Evolutionary conservation across 345 rosid species (phyloP).

Genomic region (Citrus australasica): DNA sequence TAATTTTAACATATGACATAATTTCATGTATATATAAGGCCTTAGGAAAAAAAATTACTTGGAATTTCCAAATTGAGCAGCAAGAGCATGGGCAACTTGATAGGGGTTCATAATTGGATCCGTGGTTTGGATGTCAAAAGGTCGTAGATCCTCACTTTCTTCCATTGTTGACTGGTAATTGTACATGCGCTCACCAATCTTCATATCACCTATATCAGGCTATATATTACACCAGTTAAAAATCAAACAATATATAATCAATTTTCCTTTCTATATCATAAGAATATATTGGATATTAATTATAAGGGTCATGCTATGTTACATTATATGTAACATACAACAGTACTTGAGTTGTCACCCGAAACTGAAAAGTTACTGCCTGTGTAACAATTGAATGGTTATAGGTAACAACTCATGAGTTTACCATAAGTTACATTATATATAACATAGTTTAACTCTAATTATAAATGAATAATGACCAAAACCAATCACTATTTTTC

Average conservation of each 20-base stretch:
- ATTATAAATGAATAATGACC: too few species aligned
- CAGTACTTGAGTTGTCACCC: too few species aligned
- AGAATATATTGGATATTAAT: too few species aligned
- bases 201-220: background rate
- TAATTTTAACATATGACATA: background rate
- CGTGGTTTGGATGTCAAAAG: background rate
- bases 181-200: background rate
- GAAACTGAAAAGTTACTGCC: too few species aligned
- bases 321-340: too few species aligned
- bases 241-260: background rate
- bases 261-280: background rate
- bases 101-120: background rate
- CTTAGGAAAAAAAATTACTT: background rate
- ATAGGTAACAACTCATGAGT: too few species aligned
- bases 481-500: too few species aligned
- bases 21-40: background rate
- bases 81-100: background rate
- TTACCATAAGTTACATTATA: too few species aligned
- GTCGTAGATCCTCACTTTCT: background rate
- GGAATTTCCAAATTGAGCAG: background rate
- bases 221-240: background rate
- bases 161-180: slow-evolving; percentile 2
- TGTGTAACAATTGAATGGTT: too few species aligned
- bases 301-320: too few species aligned
- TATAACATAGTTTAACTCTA: too few species aligned